Evolutionary conservation across 2,329 filamentous ascomycete genomes (phyloP), one percentile per base, ranked within the genome.

Genomic region (Didymellaceae sp.): DNA sequence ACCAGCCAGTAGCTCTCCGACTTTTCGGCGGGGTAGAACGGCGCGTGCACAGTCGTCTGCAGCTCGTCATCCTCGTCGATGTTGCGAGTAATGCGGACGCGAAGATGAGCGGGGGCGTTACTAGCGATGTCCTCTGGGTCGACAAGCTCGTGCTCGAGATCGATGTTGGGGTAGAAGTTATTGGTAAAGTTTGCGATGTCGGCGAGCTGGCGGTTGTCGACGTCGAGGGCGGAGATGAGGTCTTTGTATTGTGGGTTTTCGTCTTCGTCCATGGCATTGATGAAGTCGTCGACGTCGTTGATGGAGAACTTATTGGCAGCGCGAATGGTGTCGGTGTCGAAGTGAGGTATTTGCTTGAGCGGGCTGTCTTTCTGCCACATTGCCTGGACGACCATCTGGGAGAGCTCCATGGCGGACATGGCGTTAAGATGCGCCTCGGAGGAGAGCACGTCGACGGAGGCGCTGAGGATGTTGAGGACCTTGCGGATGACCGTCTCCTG

Each of bases 301-400:
- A 99, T 88, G 57, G 84, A 87, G 70, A 86, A 89, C 50, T 89
- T 86, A 67, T 89, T 89, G 34, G 90, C 91, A 58, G 85, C 88
- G 74, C 93, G 89, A 61, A 97, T 87, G 41, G 89, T 87, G 54
- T 93, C 87, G 28, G 87, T 84, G 13, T 87, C 85, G 73, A 97
- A 97, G 77, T 97, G 91, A 61, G 94, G 94, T 67, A 99, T 97
- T 75, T 99, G 94, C 78, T 97, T 97, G 61, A 99, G 82, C 30
- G 94, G 92, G 65, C 90, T 95, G 73, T 99, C 94, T 50, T 92
- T 89, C 76, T 99, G 93, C 94, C 94, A 99, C 90, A 97, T 96
- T 40, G 89, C 92, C 76, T 99, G 94, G 3, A 99, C 92, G 44
- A 95, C 90, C 94, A 99, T 99, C 71, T 99, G 94, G 10, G 90